Evolutionary conservation across 352 stramenopile species (phyloP).

Genomic region (Globisporangium lucens): DNA sequence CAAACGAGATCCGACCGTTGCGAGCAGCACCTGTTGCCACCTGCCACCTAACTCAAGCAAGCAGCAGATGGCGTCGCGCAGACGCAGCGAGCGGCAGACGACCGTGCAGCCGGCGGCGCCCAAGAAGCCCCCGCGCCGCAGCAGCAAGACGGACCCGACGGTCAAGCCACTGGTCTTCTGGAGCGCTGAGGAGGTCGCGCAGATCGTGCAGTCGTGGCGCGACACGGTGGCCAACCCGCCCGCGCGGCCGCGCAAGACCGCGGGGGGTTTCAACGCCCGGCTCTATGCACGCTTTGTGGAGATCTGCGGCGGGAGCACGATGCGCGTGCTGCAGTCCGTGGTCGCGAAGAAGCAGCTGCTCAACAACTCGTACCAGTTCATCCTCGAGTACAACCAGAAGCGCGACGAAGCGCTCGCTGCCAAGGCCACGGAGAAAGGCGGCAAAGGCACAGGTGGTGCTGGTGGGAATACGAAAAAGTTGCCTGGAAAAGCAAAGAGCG

Average conservation of each 20-base stretch:
- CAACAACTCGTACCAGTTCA: slow-evolving; percentile 18
- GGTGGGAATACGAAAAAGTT: neutral
- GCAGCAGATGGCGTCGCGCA: neutral
- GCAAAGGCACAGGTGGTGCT: neutral
- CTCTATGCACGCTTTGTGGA: slow-evolving; percentile 12
- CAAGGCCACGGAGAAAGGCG: neutral
- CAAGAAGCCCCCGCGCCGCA: slow-evolving; percentile 9
- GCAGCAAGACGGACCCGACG: slow-evolving; percentile 17
- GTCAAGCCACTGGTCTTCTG: slow-evolving; percentile 19
- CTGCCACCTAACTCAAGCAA: neutral
- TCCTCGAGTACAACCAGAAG: slow-evolving; percentile 6
- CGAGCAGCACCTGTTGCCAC: neutral
- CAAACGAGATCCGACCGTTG: neutral
- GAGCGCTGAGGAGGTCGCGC: slow-evolving; percentile 13
- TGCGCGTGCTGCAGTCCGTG: slow-evolving; percentile 8
- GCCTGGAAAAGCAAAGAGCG: neutral
- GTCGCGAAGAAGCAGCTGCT: slow-evolving; percentile 19
- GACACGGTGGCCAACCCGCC: slow-evolving; percentile 12
- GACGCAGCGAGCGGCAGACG: slow-evolving; percentile 13
- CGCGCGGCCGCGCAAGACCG: neutral
- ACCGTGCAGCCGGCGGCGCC: neutral
- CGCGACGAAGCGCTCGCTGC: neutral
- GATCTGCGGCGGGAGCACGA: slow-evolving; percentile 8
- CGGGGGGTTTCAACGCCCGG: slow-evolving; percentile 14
- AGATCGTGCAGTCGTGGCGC: slow-evolving; percentile 13